Evolutionary conservation across 2,329 filamentous ascomycete genomes (phyloP).

Genomic region (Pyricularia pennisetigena): DNA sequence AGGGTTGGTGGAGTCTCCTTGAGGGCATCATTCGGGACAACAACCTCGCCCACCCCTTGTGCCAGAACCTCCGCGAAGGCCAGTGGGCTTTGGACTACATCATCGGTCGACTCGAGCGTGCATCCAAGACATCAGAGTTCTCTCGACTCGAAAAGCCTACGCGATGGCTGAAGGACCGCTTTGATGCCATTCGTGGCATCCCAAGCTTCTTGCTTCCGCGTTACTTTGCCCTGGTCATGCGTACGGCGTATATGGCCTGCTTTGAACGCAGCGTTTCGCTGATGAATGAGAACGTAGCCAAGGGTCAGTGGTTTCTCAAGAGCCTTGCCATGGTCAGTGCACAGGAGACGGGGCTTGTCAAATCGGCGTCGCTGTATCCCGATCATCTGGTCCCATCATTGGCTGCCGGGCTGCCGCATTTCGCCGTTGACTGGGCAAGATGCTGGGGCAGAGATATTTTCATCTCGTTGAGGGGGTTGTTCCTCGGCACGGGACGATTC

Average conservation of each 20-base stretch:
- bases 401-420: slow-evolving; percentile 89
- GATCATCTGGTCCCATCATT: slow-evolving; percentile 75
- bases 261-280: slow-evolving; percentile 69
- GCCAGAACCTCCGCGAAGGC: slow-evolving; percentile 83
- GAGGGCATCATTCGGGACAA: slow-evolving; percentile 80
- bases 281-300: slow-evolving; percentile 66
- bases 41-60: slow-evolving; percentile 85
- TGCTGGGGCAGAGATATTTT: slow-evolving; percentile 98
- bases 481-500: slow-evolving; percentile 80
- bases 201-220: slow-evolving; percentile 85
- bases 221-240: slow-evolving; percentile 84
- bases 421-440: slow-evolving; percentile 85
- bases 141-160: slow-evolving; percentile 54
- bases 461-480: slow-evolving; percentile 88
- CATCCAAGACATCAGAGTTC: slow-evolving; percentile 54
- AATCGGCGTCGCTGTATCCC: slow-evolving; percentile 85
- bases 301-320: slow-evolving; percentile 83
- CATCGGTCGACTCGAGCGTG: slow-evolving; percentile 64
- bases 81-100: slow-evolving; percentile 92
- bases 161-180: slow-evolving; percentile 73
- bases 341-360: slow-evolving; percentile 81
- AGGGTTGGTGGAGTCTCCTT: slow-evolving; percentile 95
- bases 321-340: slow-evolving; percentile 84
- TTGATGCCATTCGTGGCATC: slow-evolving; percentile 73
- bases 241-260: slow-evolving; percentile 79